Evolutionary conservation across 139 green algal species (phyloP), one percentile per base, ranked within the genome.

Genomic region (Klebsormidium nitens): DNA sequence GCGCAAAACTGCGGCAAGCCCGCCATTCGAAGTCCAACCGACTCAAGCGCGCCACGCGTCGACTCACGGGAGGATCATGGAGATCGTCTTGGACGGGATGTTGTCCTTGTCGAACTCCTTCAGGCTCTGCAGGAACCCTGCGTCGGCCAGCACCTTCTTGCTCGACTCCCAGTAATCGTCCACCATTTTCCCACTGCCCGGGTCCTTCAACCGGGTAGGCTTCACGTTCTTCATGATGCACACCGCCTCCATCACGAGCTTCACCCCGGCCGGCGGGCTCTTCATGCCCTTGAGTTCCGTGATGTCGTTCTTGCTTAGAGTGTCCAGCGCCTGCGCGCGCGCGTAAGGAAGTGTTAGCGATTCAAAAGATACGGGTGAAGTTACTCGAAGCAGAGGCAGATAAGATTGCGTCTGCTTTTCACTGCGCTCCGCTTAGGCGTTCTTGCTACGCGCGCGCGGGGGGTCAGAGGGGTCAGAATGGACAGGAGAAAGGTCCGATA

Each of bases 161-260:
- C 68, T 80, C 32, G 83, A 72, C 0, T 66, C 85, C 88, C 88
- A 93, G 81, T 89, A 93, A 77, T 91, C 88, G 23, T 90, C 81
- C 23, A 92, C 86, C 84, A 90, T 93, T 64, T 87, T 85, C 3
- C 85, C 86, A 11, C 63, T 79, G 39, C 8, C 59, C 59, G 59
- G 44, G 71, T 93, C 87, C 75, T 91, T 91, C 26, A 87, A 58
- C 40, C 87, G 79, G 5, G 69, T 66, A 2, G 88, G 84, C 75
- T 91, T 91, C 14, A 91, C 38, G 38, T 75, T 77, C 71, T 86
- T 87, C 64, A 93, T 78, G 75, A 91, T 89, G 81, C 87, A 91
- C 36, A 94, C 87, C 1, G 87, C 87, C 75, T 93, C 87, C 58
- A 93, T 80, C 46, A 93, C 75, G 36, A 87, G 72, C 66, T 82